Conservation (phyloP, 805 yeast genomes). For the Candida cerambycidarum region DNA sequence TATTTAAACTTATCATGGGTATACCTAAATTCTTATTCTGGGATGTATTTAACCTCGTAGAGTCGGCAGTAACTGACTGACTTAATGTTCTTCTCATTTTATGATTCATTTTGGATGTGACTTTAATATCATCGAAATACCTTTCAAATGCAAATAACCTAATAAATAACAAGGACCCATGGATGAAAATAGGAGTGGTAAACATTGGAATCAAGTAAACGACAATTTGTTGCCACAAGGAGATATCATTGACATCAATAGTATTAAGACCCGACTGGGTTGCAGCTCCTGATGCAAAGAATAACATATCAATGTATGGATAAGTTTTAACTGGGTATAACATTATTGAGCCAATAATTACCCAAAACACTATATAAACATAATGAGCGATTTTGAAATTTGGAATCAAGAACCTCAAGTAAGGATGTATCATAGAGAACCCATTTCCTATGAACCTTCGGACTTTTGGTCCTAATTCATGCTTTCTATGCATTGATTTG, state of each 20-base stretch:
- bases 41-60: conserved; percentile 5
- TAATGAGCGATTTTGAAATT: conserved; percentile 68
- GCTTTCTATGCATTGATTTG: conserved; percentile 2
- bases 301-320: conserved; percentile 74
- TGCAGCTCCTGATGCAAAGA: conserved; percentile 70
- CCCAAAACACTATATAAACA: conserved; percentile 60
- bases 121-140: conserved; percentile 78
- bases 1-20: conserved; percentile 9
- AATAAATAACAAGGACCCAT: conserved; percentile 71
- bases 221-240: conserved; percentile 76
- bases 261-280: conserved; percentile 95
- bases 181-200: conserved; percentile 87
- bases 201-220: conserved; percentile 62
- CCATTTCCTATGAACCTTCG: conserved; percentile 4
- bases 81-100: conserved; percentile 82
- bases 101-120: conserved; percentile 72
- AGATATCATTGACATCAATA: conserved; percentile 60
- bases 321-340: conserved; percentile 72
- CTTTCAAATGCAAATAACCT: conserved; percentile 89
- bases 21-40: conserved; percentile 34
- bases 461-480: conserved; percentile 4
- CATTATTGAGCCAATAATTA: conserved; percentile 69
- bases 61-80: conserved; percentile 28
- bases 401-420: conserved; percentile 44
- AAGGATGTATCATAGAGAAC: conserved; percentile 27